Evolutionary conservation across 2,329 filamentous ascomycete genomes (phyloP).

Genomic region (Microdochium bolleyi): DNA sequence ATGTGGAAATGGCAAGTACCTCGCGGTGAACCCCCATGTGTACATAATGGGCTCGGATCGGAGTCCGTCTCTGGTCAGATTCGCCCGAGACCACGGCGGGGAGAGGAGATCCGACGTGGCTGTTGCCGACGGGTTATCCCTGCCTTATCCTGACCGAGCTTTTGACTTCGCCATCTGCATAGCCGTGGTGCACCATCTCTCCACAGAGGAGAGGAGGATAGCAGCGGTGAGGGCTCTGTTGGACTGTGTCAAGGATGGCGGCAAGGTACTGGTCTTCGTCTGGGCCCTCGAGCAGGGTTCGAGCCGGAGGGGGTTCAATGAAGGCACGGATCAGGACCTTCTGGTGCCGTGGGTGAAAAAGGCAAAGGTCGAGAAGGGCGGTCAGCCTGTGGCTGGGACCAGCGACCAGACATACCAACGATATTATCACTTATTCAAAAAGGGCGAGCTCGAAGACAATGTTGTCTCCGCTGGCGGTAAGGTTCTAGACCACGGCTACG

Average conservation of each 20-base stretch:
- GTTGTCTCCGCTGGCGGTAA: constrained; percentile 65
- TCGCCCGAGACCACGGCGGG: constrained; percentile 32
- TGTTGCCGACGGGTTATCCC: constrained; percentile 74
- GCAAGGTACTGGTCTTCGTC: constrained; percentile 75
- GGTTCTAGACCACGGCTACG: constrained; percentile 77
- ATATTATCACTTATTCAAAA: constrained; percentile 88
- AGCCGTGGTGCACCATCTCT: constrained; percentile 89
- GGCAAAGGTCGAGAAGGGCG: constrained; percentile 16
- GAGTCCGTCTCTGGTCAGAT: constrained; percentile 48
- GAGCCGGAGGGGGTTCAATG: constrained; percentile 84
- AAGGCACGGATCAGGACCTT: constrained; percentile 76
- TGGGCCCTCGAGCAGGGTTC: constrained; percentile 91
- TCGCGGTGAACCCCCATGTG: constrained; percentile 67
- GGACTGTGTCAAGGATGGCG: constrained; percentile 48
- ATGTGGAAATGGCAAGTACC: constrained; percentile 95
- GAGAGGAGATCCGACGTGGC: constrained; percentile 53
- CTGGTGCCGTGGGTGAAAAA: constrained; percentile 83
- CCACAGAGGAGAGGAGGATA: constrained; percentile 63
- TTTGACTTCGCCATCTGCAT: constrained; percentile 88
- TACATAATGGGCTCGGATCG: constrained; percentile 83
- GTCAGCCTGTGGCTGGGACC: not conserved
- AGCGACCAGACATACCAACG: constrained; percentile 62
- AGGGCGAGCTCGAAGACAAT: constrained; percentile 80
- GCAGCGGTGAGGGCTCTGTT: constrained; percentile 68
- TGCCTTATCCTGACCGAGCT: constrained; percentile 60